phyloP scores from a whole-genome alignment of 257 asterid species.

The Solanum acaule region DNA sequence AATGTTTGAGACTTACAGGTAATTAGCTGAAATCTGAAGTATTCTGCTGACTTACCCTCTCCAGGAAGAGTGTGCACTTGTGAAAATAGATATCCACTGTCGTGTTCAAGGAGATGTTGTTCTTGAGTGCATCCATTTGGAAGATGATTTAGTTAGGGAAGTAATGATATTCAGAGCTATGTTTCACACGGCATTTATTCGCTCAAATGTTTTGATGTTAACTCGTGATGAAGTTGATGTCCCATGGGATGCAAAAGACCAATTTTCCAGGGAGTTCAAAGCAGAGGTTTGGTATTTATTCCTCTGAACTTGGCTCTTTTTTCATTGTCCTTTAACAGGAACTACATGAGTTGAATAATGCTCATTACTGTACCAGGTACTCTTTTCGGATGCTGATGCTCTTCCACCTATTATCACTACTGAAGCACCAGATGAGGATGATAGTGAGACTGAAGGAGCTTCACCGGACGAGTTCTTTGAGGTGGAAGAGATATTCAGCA shows the following conservation, averaged over 20 bases:
- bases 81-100: conserved; percentile 62
- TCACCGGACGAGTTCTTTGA: conserved; percentile 85
- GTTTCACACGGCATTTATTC: conserved; percentile 87
- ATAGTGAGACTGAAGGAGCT: conserved; percentile 52
- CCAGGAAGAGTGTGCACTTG: conserved; percentile 87
- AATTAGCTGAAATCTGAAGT: conserved; percentile 7
- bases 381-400: conserved; percentile 82
- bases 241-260: conserved; percentile 78
- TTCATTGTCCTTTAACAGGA: conserved; percentile 12
- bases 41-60: conserved; percentile 13
- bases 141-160: conserved; percentile 74
- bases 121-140: conserved; percentile 86
- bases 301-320: conserved; percentile 18
- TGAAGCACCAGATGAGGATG: conserved; percentile 52
- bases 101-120: conserved; percentile 90
- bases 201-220: conserved; percentile 69
- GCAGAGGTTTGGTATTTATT: conserved; percentile 64
- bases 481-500: conserved; percentile 96
- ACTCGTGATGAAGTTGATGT: conserved; percentile 85
- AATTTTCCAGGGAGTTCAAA: conserved; percentile 67
- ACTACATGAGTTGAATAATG: conserved; percentile 26
- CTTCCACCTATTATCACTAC: conserved; percentile 35
- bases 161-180: conserved; percentile 82
- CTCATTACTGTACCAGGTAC: conserved; percentile 64
- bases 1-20: conserved; percentile 3